Base-by-base conservation (phyloP, 2,329 filamentous ascomycete species). In the Mycosphaerelloides madeirae region DNA sequence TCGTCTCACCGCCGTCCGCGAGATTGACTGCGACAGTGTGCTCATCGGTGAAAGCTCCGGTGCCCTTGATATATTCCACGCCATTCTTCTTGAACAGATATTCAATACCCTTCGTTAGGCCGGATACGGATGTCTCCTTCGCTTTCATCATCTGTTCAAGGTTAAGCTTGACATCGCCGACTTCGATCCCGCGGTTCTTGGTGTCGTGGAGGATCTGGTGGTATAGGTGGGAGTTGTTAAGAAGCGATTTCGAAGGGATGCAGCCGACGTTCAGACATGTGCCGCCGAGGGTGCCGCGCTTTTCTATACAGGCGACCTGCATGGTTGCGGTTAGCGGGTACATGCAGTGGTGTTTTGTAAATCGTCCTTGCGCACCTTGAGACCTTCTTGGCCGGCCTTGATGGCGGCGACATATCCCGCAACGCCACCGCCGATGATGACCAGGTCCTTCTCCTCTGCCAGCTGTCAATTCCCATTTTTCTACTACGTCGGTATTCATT, bases 11-110 rank as follows among this genome's bases (percentile, higher is more conserved):
- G 61, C 93, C 93, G 15, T 97, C 91, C 60, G 85, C 80, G 51
- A 96, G 81, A 64, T 85, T 84, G 60, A 98, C 87, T 71, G 88
- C 90, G 70, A 98, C 73, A 61, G 93, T 91, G 73, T 96, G 81
- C 72, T 94, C 87, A 29, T 59, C 57, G 14, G 53, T 52, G 41
- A 54, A 55, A 32, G 43, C 43, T 31, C 58, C 49, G 40, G 87
- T 82, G 59, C 93, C 93, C 77, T 96, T 96, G 74, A 97, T 79
- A 72, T 97, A 98, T 68, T 97, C 89, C 57, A 96, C 93, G 54
- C 88, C 87, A 75, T 98, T 98, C 80, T 98, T 97, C 83, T 97
- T 97, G 74, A 98, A 85, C 53, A 98, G 77, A 68, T 91, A 98
- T 72, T 98, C 93, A 56, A 98, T 86, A 68, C 93, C 93, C 78